A percentile compares a stretch with the other conserved stretches of the same genome.
Evolutionary conservation across 2,329 filamentous ascomycete genomes (phyloP).

Genomic region (Aspergillus persii): DNA sequence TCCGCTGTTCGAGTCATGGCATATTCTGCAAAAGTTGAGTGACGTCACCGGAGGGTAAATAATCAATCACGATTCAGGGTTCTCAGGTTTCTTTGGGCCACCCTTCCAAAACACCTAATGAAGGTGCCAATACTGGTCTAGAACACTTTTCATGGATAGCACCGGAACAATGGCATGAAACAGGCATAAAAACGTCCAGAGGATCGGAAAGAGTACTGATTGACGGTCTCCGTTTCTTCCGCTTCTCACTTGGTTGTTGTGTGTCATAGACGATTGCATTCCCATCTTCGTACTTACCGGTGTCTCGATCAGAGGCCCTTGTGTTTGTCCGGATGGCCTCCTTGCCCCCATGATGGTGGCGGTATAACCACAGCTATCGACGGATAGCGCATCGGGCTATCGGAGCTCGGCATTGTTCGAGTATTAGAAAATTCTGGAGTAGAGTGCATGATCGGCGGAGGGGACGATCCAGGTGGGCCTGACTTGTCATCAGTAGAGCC

Average conservation of each 20-base stretch:
- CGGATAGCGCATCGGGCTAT: not conserved
- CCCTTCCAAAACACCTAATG: not conserved
- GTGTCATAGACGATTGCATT: not conserved
- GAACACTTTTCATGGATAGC: not conserved
- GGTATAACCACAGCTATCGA: not conserved
- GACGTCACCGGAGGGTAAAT: not conserved
- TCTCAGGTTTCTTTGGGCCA: not conserved
- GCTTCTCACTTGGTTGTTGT: not conserved
- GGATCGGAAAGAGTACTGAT: not conserved
- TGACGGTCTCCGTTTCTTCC: not conserved
- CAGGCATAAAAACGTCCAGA: not conserved
- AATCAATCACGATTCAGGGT: not conserved
- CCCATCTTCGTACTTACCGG: not conserved
- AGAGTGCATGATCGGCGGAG: not conserved
- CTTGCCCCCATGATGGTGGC: not conserved
- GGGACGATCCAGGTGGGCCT: not conserved
- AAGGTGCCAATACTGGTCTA: not conserved
- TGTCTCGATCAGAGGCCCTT: not conserved
- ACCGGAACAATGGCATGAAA: not conserved
- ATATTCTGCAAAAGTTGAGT: not conserved
- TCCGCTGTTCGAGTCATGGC: not conserved
- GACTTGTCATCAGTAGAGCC: not conserved
- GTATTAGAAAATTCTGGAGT: not conserved
- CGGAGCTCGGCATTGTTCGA: not conserved
- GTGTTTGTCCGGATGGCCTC: not conserved